Evolutionary conservation across 2,329 filamentous ascomycete genomes (phyloP), one percentile per base, ranked within the genome.

Genomic region (Lomentospora prolificans): DNA sequence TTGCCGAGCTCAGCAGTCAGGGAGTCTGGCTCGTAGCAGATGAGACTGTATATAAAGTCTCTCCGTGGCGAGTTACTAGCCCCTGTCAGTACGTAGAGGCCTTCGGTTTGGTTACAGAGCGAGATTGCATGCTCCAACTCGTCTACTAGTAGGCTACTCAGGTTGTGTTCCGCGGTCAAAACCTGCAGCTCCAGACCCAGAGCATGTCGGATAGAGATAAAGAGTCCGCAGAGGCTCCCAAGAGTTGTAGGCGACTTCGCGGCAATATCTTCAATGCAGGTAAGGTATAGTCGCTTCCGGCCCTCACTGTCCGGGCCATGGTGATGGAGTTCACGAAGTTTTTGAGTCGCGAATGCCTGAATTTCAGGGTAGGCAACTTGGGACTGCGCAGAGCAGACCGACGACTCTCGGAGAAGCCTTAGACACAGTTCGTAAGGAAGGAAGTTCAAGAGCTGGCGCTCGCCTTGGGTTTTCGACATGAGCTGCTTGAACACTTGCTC

Each of bases 371-470:
- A 75, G 7, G 81, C 77, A 53, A 83, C 76, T 7, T 79, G 75
- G 3, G 75, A 75, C 12, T 79, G 75, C 7, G 75, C 68, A 19
- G 72, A 73, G 28, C 75, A 75, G 10, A 81, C 75, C 0, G 84
- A 85, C 3, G 87, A 84, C 62, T 91, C 85, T 58, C 87, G 82
- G 44, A 94, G 76, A 17, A 95, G 69, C 24, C 86, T 80, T 53
- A 92, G 68, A 58, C 76, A 80, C 12, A 81, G 69, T n/a, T 71
- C 69, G 58, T 75, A 80, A 1, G 77, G 75, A 3, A 75, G 67
- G 28, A 72, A 69, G 30, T 70, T 67, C 27, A 72, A 64, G 1
- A 63, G 59, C 0, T 62, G 58, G 8, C 64, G 59, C 4, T 72
- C 66, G 63, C 71, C 55, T 62, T 69, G 65, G 52, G 69, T 69